phyloP scores from a whole-genome alignment of 2,329 filamentous ascomycete genomes.

The Penicillium occitanis region DNA sequence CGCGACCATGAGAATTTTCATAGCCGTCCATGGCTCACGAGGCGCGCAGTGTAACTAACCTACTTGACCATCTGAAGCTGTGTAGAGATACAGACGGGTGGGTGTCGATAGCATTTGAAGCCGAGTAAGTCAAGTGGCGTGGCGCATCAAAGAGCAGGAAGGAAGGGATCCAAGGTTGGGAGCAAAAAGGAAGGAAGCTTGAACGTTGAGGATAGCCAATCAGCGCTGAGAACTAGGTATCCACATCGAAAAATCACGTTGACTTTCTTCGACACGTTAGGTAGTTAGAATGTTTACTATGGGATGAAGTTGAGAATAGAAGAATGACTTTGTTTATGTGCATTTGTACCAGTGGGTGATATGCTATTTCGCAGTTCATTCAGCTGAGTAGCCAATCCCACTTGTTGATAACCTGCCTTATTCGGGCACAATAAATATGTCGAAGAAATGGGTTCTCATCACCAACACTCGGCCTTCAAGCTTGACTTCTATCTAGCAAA shows the following conservation, averaged over 20 bases:
- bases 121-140: background rate
- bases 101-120: background rate
- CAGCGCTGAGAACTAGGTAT: background rate
- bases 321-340: background rate
- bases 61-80: background rate
- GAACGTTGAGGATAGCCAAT: slow-evolving; percentile 6
- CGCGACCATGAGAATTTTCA: background rate
- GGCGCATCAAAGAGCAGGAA: background rate
- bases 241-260: background rate
- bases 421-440: background rate
- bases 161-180: background rate
- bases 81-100: background rate
- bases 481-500: background rate
- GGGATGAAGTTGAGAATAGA: background rate
- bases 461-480: background rate
- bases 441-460: background rate
- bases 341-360: background rate
- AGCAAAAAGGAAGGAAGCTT: background rate
- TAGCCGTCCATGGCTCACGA: background rate
- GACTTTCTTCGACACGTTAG: background rate
- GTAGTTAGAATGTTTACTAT: background rate
- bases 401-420: background rate
- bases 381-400: background rate
- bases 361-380: background rate
- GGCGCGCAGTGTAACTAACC: background rate